Evolutionary conservation across 1,139 yeast genomes (phyloP), one percentile per base, ranked within the genome.

Genomic region (Saccharomyces hybrid): DNA sequence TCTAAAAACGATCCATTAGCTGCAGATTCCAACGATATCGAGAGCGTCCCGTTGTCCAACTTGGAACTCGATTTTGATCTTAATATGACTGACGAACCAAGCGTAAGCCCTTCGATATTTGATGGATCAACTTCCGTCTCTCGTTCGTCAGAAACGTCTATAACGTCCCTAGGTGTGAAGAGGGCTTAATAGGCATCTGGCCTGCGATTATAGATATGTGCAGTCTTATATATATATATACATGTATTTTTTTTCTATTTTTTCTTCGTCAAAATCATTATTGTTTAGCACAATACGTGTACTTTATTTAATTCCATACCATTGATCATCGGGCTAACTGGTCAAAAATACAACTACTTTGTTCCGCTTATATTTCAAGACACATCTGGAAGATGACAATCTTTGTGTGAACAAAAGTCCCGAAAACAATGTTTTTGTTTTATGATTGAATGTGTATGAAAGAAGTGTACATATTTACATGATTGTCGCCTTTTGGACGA

Each of bases 1-100:
- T 57, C 51, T 46, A 65, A 64, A 50, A 57, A 60, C 52, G 74
- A 75, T 57, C 78, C 78, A 52, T 64, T 75, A 52, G 61, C 57
- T 48, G 59, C 57, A 5, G 62, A 58, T 51, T 53, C 61, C 13
- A 59, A 57, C 42, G 71, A 68, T 59, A 60, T 67, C 32, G 71
- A 68, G 55, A 67, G 55, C 49, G 63, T 65, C 38, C 69, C 69
- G 8, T 60, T 67, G 16, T 58, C 63, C 13, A 50, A 59, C 52
- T 49, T 59, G 26, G 62, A 61, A 26, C 55, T 57, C n/a, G 64
- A 65, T 46, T 60, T 60, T 49, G 66, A 61, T 32, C 47, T 62
- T 46, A 59, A 60, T 50, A 54, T 59, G 3, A 58, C 57, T 55
- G 63, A 58, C 13, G 62, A 65, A 38, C 51, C 59, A 2, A 60